A percentile compares a stretch with the other conserved stretches of the same genome.
Conservation (phyloP, 345 rosid species). For the Carallia pectinifolia region DNA sequence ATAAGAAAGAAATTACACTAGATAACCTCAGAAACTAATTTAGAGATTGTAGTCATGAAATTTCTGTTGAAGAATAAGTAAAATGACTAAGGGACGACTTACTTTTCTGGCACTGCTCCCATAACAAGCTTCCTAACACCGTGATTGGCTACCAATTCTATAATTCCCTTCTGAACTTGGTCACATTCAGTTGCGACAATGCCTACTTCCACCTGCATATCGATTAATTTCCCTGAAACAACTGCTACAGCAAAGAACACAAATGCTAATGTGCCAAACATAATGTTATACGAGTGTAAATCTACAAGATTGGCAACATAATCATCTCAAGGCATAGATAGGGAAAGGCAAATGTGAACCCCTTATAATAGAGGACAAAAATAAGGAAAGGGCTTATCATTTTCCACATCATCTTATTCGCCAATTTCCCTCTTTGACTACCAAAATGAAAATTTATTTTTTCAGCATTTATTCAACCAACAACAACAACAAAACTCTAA, state of each 20-base stretch:
- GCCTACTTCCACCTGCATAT: slow-evolving; percentile 50
- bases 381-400: too few species aligned
- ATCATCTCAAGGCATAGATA: too few species aligned
- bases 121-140: slow-evolving; percentile 59
- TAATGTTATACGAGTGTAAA: too few species aligned
- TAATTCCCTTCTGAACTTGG: slow-evolving; percentile 52
- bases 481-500: too few species aligned
- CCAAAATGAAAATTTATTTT: too few species aligned
- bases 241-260: slow-evolving; percentile 4
- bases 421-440: too few species aligned
- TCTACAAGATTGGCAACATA: too few species aligned
- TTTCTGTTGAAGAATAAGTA: not conserved
- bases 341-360: too few species aligned
- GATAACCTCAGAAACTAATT: not conserved
- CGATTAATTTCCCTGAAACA: slow-evolving; percentile 10
- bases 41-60: not conserved
- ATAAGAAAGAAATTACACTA: not conserved
- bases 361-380: too few species aligned
- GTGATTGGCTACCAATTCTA: slow-evolving; percentile 46
- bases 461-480: too few species aligned
- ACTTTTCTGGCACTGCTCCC: slow-evolving; percentile 55
- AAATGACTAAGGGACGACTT: slow-evolving; percentile 17
- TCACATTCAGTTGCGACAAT: slow-evolving; percentile 43
- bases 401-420: too few species aligned
- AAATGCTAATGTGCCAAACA: too few species aligned